Percentiles rank a stretch among this genome's conserved stretches.
phyloP scores from a whole-genome alignment of 2,329 filamentous ascomycete genomes.

The Davidsoniella neocaledoniae region DNA sequence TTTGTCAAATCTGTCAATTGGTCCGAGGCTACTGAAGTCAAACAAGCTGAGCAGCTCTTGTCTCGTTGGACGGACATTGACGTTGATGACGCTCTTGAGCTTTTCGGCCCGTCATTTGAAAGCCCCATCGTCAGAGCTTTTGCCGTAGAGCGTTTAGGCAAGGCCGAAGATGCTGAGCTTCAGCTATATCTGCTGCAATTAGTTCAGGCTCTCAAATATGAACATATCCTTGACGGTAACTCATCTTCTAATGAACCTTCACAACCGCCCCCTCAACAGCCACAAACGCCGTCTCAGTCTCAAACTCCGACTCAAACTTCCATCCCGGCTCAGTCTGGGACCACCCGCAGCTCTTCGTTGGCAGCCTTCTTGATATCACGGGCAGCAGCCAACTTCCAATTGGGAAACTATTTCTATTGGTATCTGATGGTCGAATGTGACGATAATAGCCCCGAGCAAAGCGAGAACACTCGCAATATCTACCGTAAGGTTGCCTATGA shows the following conservation, averaged over 20 bases:
- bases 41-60: conserved; percentile 77
- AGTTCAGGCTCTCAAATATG: conserved; percentile 90
- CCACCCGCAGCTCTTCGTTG: conserved; percentile 58
- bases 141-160: conserved; percentile 78
- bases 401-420: conserved; percentile 95
- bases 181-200: conserved; percentile 83
- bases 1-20: conserved; percentile 97
- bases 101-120: conserved; percentile 83
- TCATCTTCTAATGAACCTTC: too few relatives aligned
- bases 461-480: conserved; percentile 59
- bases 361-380: conserved; percentile 78
- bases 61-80: conserved; percentile 94
- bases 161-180: conserved; percentile 83
- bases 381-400: conserved; percentile 70
- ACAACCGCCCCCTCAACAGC: conserved; percentile 22
- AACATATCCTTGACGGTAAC: conserved; percentile 41
- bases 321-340: neutral
- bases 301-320: conserved; percentile 55
- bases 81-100: conserved; percentile 85
- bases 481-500: conserved; percentile 91
- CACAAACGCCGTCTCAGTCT: conserved; percentile 14
- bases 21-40: conserved; percentile 68
- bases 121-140: conserved; percentile 80
- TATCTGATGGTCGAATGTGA: conserved; percentile 97
- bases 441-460: conserved; percentile 61